Conservation (phyloP, 331 rosid genomes). For the Rosa hybrid region DNA sequence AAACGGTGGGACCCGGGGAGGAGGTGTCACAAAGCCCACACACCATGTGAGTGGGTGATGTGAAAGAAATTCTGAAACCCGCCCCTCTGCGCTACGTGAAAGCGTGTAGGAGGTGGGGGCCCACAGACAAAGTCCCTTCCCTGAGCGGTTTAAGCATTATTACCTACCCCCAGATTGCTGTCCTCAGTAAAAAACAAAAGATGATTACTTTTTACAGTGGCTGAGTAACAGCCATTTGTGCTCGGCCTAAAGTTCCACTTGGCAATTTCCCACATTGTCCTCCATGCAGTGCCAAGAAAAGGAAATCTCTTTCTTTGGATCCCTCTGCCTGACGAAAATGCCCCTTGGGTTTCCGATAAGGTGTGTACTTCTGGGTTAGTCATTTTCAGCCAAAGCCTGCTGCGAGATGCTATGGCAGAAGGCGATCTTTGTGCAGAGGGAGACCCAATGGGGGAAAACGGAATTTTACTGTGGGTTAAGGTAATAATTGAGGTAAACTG, state of each 20-base stretch:
- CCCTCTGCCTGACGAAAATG: background rate
- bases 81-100: background rate
- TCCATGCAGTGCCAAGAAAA: background rate
- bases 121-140: background rate
- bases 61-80: background rate
- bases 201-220: background rate
- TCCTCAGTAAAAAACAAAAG: background rate
- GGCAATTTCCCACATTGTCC: background rate
- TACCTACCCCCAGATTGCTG: background rate
- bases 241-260: background rate
- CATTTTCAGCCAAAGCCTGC: background rate
- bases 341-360: background rate
- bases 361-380: background rate
- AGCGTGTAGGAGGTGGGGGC: background rate
- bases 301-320: background rate
- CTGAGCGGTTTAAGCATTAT: background rate
- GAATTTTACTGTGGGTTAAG: background rate
- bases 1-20: background rate
- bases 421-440: background rate
- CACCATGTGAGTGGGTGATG: background rate
- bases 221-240: background rate
- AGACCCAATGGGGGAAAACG: background rate
- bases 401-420: background rate
- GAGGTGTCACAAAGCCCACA: background rate
- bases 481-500: background rate